phyloP scores from a whole-genome alignment of 2,329 filamentous ascomycete species.

The Colletotrichum cuscutae region DNA sequence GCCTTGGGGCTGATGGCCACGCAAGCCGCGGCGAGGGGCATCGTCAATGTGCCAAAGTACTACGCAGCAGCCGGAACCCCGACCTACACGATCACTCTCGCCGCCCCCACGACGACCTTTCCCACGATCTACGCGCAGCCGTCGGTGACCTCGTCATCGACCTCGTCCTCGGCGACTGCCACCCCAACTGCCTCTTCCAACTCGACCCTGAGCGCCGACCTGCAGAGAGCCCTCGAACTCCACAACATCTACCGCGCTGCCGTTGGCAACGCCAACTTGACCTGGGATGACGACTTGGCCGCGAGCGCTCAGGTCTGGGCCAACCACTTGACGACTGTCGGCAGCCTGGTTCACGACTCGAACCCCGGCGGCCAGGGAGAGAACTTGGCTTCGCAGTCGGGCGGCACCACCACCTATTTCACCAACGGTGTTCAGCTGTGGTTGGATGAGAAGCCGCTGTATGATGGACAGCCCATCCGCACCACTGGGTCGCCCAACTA shows the following conservation, averaged over 20 bases:
- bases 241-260: not conserved
- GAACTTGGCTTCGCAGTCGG: slow-evolving; percentile 18
- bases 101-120: not conserved
- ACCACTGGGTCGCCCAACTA: not conserved
- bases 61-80: not conserved
- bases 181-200: not conserved
- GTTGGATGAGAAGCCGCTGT: slow-evolving; percentile 24
- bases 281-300: slow-evolving; percentile 1
- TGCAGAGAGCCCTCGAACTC: slow-evolving; percentile 1
- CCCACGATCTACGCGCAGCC: not conserved
- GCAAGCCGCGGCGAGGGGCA: not conserved
- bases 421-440: slow-evolving; percentile 17
- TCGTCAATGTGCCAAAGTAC: not conserved
- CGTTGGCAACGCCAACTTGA: not conserved
- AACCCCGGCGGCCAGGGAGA: slow-evolving; percentile 24
- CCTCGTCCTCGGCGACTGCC: not conserved
- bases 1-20: not conserved
- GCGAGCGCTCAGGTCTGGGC: slow-evolving; percentile 5
- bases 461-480: slow-evolving; percentile 10
- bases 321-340: not conserved
- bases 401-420: not conserved
- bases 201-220: not conserved
- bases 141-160: not conserved
- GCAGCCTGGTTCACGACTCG: not conserved
- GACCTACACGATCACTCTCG: not conserved